Percentiles rank a stretch among this genome's conserved stretches.
These are phyloP conservation scores for Artemisia tridentata DNA, from an alignment of 129 eudicot genomes.

Conservation along the genomic window DNA sequence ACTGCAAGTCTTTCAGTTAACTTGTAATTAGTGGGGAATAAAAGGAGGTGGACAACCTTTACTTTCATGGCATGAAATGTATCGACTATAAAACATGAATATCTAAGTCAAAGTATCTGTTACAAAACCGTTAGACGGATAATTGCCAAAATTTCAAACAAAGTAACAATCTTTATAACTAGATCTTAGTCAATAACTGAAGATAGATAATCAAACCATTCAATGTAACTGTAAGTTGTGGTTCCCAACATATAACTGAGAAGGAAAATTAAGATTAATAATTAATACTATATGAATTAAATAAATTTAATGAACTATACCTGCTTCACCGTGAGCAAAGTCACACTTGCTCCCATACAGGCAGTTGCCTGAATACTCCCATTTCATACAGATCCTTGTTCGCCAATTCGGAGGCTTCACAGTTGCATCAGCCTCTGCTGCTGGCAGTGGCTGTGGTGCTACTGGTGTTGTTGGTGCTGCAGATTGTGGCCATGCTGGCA, in stretches of 20 bases:
- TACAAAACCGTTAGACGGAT: neutral
- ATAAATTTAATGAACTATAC: too few relatives aligned
- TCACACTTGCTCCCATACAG: slow-evolving; percentile 73
- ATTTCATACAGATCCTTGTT: slow-evolving; percentile 78
- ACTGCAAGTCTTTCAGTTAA: too few relatives aligned
- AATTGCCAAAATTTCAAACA: slow-evolving; percentile 10
- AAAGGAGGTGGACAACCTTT: too few relatives aligned
- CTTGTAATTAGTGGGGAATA: too few relatives aligned
- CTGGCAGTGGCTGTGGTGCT: neutral
- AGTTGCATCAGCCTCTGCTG: slow-evolving; percentile 21
- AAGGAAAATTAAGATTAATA: too few relatives aligned
- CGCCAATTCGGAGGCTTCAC: slow-evolving; percentile 75
- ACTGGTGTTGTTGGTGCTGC: too few relatives aligned
- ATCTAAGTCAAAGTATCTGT: slow-evolving; percentile 5
- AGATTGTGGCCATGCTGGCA: too few relatives aligned
- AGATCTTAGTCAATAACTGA: slow-evolving; percentile 17
- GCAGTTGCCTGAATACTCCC: slow-evolving; percentile 71
- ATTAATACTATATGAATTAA: too few relatives aligned
- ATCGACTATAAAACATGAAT: slow-evolving; percentile 8
- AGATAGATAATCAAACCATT: slow-evolving; percentile 25
- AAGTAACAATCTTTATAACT: slow-evolving; percentile 9
- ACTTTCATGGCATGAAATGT: neutral
- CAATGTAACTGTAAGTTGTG: neutral
- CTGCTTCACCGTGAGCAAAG: too few relatives aligned
- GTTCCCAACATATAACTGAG: slow-evolving; percentile 18